Evolutionary conservation across 345 rosid genomes (phyloP), one percentile per base, ranked within the genome.

Genomic region (Cardamine resedifolia): DNA sequence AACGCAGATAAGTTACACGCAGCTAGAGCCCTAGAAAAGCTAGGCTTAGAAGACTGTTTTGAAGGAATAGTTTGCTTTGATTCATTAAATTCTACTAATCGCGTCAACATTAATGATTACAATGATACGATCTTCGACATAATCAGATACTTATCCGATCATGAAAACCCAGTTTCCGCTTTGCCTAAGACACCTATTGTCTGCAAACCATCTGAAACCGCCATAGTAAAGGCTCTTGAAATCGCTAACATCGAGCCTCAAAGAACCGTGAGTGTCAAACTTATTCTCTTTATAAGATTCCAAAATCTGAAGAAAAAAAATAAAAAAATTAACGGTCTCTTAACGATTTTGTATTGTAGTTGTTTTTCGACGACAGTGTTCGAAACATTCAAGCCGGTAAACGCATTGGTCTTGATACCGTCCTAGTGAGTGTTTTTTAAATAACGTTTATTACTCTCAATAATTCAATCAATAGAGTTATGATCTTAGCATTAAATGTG

Each of bases 351-450:
- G 34, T 63, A 63, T 52, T 30, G 63, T 21, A 72, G 97, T 63
- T 91, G 75, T 88, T 91, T 81, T 89, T 91, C 4, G 96, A 91
- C 12, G 97, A 91, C 56, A 91, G 97, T 50, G 88, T 87, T 50
- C 83, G 96, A 14, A 91, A 89, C 86, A 87, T 83, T 24, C 90
- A 84, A 58, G 85, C 97, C 21, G 97, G 96, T 26, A 91, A 91
- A 70, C 85, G 86, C 23, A 75, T 89, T 5, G 91, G 93, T 6
- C 91, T 89, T 11, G 30, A 79, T 61, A 91, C 96, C 1, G 92
- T 88, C 33, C 81, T 84, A 84, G 92, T 90, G 45, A 85, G 88
- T 59, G n/a, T n/a, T n/a, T n/a, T n/a, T 38, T 34, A 15, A 10
- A 8, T 27, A 20, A 20, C 5, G 23, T 61, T 27, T 27, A 8